Base-by-base conservation (phyloP, 2,329 filamentous ascomycete species). In the Diaporthe capsici region DNA sequence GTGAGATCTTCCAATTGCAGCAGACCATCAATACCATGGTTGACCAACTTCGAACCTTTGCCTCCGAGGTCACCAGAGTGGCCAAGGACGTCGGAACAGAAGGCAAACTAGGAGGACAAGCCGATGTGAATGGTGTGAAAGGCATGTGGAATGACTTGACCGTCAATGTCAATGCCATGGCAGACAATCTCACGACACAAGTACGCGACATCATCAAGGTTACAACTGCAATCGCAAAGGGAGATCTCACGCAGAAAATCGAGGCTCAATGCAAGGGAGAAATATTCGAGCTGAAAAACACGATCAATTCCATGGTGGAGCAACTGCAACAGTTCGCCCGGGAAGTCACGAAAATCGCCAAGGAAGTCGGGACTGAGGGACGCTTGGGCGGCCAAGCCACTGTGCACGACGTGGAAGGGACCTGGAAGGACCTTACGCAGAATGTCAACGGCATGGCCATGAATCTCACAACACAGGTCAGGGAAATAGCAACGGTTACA, bases 251-350 rank as follows among this genome's bases (percentile, higher is more conserved):
- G 70, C 96, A 98, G 84, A 98, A 98, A 84, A 96, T 99, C 53
- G 95, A 98, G 84, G 96, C 96, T 77, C 95, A 95, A 82, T 96
- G 94, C 85, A 94, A 93, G 87, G 97, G 94, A 84, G 97, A 96
- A 89, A 98, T 96, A 81, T 94, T 92, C 82, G 95, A 94, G 87
- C 93, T 99, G 82, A 99, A 99, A 86, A 96, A 95, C 76, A 98
- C 97, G 63, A 99, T 98, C 88, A 99, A 99, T 86, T 97, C 94
- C 83, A 99, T 99, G 96, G 96, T 99, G 79, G 97, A 98, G 84
- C 97, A 98, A 84, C 88, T 99, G 75, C 95, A 98, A 82, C 96
- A 98, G 82, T 98, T 98, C 83, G 97, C 97, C 13, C 94, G 95
- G 82, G 96, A 98, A 86, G 97, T 99, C 80, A 98, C 96, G 51